phyloP scores from a whole-genome alignment of 371 early-diverging fungal genomes.

The Saksenaea vasiformis region DNA sequence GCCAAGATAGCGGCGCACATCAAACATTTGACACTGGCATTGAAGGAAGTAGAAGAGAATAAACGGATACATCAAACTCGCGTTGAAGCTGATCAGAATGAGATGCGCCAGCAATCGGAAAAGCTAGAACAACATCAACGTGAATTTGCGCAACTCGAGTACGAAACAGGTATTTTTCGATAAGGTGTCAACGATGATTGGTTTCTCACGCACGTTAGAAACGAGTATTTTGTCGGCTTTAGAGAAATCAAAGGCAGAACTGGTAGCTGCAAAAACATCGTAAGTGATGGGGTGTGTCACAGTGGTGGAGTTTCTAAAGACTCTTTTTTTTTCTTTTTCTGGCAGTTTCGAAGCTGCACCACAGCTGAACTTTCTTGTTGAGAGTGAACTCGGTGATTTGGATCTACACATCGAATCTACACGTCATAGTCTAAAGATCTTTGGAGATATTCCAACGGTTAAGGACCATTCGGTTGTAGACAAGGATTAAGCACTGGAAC shows the following conservation, averaged over 20 bases:
- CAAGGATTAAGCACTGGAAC: neutral
- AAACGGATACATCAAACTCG: neutral
- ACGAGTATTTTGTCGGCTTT: neutral
- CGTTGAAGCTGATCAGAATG: neutral
- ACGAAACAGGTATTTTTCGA: neutral
- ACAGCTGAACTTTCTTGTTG: neutral
- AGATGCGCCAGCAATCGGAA: neutral
- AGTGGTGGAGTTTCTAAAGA: neutral
- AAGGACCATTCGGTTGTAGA: neutral
- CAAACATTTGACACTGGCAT: neutral
- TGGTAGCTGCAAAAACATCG: neutral
- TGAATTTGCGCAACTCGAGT: neutral
- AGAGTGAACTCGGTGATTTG: neutral
- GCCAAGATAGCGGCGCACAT: slow-evolving; percentile 8
- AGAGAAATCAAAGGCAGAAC: neutral
- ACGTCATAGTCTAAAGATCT: neutral
- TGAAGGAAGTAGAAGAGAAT: neutral
- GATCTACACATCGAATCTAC: neutral
- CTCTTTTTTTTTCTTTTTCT: neutral
- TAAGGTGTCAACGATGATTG: neutral
- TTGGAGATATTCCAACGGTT: neutral
- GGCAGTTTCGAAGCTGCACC: neutral
- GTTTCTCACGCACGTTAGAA: neutral
- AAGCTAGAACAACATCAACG: neutral
- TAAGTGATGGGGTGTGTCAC: neutral